These are phyloP conservation scores for Tuber calosporum DNA, from an alignment of 495 filamentous ascomycete genomes.

Conservation along the genomic window DNA sequence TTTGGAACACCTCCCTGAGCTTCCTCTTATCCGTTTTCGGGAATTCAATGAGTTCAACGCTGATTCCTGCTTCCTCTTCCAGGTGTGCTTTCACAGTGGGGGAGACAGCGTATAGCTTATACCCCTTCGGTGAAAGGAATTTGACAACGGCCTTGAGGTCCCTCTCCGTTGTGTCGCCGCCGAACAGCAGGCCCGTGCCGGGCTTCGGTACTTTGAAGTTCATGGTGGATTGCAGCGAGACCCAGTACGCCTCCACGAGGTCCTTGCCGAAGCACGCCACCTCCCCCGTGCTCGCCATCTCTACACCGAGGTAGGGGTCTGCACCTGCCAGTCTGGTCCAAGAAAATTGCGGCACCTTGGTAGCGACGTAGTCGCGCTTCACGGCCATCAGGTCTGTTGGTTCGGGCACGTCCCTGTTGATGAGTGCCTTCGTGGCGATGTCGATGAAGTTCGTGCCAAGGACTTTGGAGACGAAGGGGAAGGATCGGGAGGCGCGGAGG, in stretches of 20 bases:
- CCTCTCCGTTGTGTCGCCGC: conserved; percentile 63
- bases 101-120: conserved; percentile 86
- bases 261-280: conserved; percentile 97
- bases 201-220: conserved; percentile 94
- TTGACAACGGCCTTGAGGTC: conserved; percentile 71
- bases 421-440: conserved; percentile 84
- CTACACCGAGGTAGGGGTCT: conserved; percentile 94
- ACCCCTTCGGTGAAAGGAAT: conserved; percentile 77
- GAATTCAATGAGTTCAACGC: conserved; percentile 91
- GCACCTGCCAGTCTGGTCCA: conserved; percentile 98
- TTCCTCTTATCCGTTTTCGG: conserved; percentile 93
- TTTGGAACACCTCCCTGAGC: conserved; percentile 90
- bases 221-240: conserved; percentile 92
- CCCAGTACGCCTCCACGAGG: conserved; percentile 94
- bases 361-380: conserved; percentile 85
- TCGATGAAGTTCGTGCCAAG: conserved; percentile 97
- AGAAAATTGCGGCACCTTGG: conserved; percentile 96
- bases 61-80: conserved; percentile 58
- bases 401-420: conserved; percentile 76
- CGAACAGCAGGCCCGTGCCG: conserved; percentile 88
- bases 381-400: conserved; percentile 80
- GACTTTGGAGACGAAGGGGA: conserved; percentile 96
- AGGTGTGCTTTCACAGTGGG: conserved; percentile 72
- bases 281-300: conserved; percentile 95
- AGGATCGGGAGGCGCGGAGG: conserved; percentile 91